Evolutionary conservation across 495 filamentous ascomycete genomes (phyloP).

Genomic region (Aspergillus cavernicola): DNA sequence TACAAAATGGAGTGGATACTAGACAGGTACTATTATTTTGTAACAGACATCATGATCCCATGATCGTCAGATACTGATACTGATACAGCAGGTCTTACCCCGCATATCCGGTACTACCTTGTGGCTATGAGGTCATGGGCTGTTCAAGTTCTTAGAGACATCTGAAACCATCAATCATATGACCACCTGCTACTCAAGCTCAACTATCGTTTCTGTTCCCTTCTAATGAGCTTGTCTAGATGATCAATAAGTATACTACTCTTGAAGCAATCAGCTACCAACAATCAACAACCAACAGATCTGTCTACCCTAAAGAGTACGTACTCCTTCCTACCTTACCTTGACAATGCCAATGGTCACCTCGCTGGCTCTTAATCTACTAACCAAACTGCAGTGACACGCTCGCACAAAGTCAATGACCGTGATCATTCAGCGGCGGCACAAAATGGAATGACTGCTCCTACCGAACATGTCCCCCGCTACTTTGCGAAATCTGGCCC

Average conservation of each 20-base stretch:
- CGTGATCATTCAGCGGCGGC: constrained; percentile 74
- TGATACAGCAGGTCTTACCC: no score
- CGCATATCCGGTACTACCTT: no score
- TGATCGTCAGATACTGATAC: no score
- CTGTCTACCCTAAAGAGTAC: neutral
- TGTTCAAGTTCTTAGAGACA: no score
- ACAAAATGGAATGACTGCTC: constrained; percentile 56
- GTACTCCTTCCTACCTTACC: no score
- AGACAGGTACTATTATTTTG: no score
- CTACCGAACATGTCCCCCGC: constrained; percentile 74
- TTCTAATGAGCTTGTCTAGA: neutral
- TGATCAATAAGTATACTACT: neutral
- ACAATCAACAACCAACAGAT: neutral
- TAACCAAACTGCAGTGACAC: constrained; percentile 65
- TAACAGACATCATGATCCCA: no score
- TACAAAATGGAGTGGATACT: no score
- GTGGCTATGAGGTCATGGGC: no score
- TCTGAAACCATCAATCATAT: no score
- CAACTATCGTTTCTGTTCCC: neutral
- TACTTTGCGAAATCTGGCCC: constrained; percentile 90
- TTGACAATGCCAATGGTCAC: neutral
- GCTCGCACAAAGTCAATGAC: constrained; percentile 88
- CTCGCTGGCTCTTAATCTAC: neutral
- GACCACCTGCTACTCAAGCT: neutral
- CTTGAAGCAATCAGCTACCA: neutral